A percentile compares a stretch with the other conserved stretches of the same genome.
phyloP scores from a whole-genome alignment of 2,329 filamentous ascomycete species.

The Alternaria novae-zelandiae region DNA sequence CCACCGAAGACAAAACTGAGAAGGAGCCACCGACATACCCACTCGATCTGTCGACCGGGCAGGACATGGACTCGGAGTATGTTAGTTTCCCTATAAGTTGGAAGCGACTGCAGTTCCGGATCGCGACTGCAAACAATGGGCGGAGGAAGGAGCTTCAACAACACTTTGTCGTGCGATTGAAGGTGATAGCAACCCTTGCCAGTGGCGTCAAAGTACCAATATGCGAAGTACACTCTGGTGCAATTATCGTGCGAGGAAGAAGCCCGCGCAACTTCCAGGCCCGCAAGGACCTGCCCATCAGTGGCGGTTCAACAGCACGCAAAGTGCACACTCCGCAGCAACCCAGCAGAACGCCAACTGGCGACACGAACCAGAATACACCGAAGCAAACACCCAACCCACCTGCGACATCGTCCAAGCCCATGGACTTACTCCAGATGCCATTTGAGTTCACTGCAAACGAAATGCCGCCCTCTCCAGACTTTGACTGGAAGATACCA shows the following conservation, averaged over 20 bases:
- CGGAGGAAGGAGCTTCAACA: slow-evolving; percentile 93
- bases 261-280: slow-evolving; percentile 96
- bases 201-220: slow-evolving; percentile 83
- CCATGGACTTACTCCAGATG: slow-evolving; percentile 47
- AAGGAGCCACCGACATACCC: slow-evolving; percentile 87
- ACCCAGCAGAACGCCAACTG: slow-evolving; percentile 46
- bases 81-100: slow-evolving; percentile 92
- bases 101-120: slow-evolving; percentile 91
- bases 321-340: slow-evolving; percentile 58
- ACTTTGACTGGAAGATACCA: slow-evolving; percentile 55
- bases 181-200: slow-evolving; percentile 81
- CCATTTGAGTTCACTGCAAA: slow-evolving; percentile 51
- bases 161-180: slow-evolving; percentile 89
- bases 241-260: slow-evolving; percentile 90
- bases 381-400: slow-evolving; percentile 36
- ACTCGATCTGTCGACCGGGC: slow-evolving; percentile 69
- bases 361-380: slow-evolving; percentile 40
- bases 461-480: slow-evolving; percentile 50
- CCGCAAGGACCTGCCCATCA: slow-evolving; percentile 87
- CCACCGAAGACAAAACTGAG: slow-evolving; percentile 71
- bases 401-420: slow-evolving; percentile 32
- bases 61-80: slow-evolving; percentile 79
- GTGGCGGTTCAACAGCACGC: slow-evolving; percentile 78
- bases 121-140: slow-evolving; percentile 95
- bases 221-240: slow-evolving; percentile 83